Percentiles rank a stretch among this genome's conserved stretches.
phyloP scores from a whole-genome alignment of 106 monocot species.

The Dendrobium chrysotoxum region DNA sequence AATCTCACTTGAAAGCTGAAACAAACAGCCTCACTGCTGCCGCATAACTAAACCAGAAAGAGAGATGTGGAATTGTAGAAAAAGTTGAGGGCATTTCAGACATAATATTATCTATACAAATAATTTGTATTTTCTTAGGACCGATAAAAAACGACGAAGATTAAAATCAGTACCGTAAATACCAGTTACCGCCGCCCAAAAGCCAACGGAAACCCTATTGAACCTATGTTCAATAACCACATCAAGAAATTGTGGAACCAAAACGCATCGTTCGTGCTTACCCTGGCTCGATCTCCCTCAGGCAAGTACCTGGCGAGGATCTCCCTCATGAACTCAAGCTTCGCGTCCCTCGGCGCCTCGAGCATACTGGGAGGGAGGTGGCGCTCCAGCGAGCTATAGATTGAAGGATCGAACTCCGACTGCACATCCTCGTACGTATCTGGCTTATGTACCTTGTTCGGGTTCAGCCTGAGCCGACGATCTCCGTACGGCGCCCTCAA shows the following conservation, averaged over 20 bases:
- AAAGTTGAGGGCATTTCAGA: background rate
- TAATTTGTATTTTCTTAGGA: background rate
- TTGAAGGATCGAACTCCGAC: constrained; percentile 67
- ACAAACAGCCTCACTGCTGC: background rate
- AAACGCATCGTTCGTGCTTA: constrained; percentile 23
- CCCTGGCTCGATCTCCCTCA: constrained; percentile 63
- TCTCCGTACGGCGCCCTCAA: constrained; percentile 42
- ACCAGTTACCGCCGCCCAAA: background rate
- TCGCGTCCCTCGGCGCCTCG: constrained; percentile 48
- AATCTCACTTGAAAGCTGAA: background rate
- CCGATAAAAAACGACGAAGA: background rate
- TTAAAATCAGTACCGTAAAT: background rate
- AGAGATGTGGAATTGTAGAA: background rate
- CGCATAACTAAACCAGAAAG: background rate
- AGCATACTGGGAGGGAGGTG: constrained; percentile 89
- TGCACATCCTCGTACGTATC: constrained; percentile 73
- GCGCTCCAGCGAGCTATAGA: constrained; percentile 78
- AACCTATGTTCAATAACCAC: background rate
- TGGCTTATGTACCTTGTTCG: constrained; percentile 81
- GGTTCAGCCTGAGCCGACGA: constrained; percentile 67
- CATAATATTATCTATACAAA: background rate
- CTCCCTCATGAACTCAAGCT: constrained; percentile 83
- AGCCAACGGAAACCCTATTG: background rate
- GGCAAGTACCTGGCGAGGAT: constrained; percentile 76
- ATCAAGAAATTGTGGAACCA: background rate